These are phyloP conservation scores for Auricularia auricula-judae DNA, from an alignment of 768 basidiomycete genomes.

Conservation along the genomic window DNA sequence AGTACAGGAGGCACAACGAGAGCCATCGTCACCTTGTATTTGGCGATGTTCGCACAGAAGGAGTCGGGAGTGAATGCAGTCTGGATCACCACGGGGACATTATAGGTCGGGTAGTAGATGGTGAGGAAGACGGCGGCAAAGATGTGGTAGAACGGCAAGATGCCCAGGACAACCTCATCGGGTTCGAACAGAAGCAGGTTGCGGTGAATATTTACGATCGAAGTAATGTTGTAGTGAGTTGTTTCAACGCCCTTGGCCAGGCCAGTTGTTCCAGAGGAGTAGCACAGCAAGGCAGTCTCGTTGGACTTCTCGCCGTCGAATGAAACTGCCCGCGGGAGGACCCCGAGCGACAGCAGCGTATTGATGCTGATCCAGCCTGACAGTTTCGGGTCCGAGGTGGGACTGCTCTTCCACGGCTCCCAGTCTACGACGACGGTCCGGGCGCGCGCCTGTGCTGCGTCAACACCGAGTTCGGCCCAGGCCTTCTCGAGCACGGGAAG, in stretches of 20 bases:
- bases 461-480: slow-evolving; percentile 39
- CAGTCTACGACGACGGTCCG: slow-evolving; percentile 45
- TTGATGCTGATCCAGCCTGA: slow-evolving; percentile 29
- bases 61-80: slow-evolving; percentile 51
- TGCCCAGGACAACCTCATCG: slow-evolving; percentile 44
- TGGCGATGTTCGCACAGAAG: slow-evolving; percentile 56
- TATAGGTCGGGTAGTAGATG: slow-evolving; percentile 2
- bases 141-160: slow-evolving; percentile 40
- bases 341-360: slow-evolving; percentile 40
- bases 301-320: slow-evolving; percentile 41
- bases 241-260: slow-evolving; percentile 60
- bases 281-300: slow-evolving; percentile 57
- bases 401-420: slow-evolving; percentile 23
- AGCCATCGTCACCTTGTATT: slow-evolving; percentile 46
- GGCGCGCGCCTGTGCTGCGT: slow-evolving; percentile 34
- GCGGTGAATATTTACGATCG: slow-evolving; percentile 41
- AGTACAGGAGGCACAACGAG: slow-evolving; percentile 79
- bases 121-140: slow-evolving; percentile 1
- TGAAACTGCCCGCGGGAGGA: slow-evolving; percentile 39
- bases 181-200: slow-evolving; percentile 30
- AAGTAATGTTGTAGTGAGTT: slow-evolving; percentile 45
- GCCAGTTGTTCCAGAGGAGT: slow-evolving; percentile 62
- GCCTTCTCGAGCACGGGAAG: slow-evolving; percentile 45
- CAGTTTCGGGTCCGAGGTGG: slow-evolving; percentile 17
- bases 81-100: slow-evolving; percentile 16